Base-by-base conservation (phyloP, 441 rosid species). In the Viola pubescens region DNA sequence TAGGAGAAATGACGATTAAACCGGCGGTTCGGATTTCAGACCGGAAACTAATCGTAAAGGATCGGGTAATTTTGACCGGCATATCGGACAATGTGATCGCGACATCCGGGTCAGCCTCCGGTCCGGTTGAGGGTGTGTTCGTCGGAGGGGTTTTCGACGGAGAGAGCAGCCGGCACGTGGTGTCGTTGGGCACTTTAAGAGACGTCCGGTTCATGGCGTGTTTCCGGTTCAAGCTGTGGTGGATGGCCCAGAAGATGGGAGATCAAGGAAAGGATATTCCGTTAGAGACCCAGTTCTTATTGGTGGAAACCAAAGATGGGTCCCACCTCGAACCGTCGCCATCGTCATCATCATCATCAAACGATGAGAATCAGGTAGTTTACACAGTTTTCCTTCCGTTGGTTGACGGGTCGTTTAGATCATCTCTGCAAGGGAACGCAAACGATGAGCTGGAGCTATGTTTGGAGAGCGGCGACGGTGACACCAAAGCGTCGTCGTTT, bases 171-270 rank as follows among this genome's bases (percentile, higher is more conserved):
- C 58, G 87, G 48, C 96, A 88, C 19, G 80, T 88, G 68, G 62
- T 85, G 11, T 67, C 87, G 7, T 48, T 88, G 40, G 96, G 95
- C 10, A 70, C 74, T 56, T 70, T 89, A 0, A 79, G 77, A 6
- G 79, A 77, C 45, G 86, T 87, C 62, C 86, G 97, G 77, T 91
- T 91, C 77, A 70, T 91, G 91, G 82, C 95, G 13, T 79, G 85
- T 70, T 91, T 91, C 70, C 75, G 98, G 78, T 87, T 91, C 77
- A 89, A 87, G 76, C 78, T 91, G 2, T 91, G 88, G 89, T 91
- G 98, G 97, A 91, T 91, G 97, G 87, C 95, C 43, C 98, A 87
- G 69, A 82, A 70, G 65, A 87, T 89, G 97, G 98, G 98, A 0
- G 78, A 81, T 62, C 65, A 26, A 7, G 98, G 98, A 3, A 72